phyloP scores from a whole-genome alignment of 345 rosid species.

The Eucalyptus regnans region DNA sequence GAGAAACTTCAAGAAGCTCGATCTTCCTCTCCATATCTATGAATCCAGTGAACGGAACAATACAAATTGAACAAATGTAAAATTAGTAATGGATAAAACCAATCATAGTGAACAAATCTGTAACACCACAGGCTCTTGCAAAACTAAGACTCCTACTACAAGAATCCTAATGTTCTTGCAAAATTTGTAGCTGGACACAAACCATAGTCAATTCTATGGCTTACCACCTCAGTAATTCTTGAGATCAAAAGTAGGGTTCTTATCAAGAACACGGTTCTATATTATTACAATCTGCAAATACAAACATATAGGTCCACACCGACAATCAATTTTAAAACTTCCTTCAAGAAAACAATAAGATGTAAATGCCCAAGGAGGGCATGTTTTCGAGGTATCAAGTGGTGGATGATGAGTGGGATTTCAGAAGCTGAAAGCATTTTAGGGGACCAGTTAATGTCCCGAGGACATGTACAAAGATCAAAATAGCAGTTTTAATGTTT shows the following conservation, averaged over 20 bases:
- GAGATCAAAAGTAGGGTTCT: not conserved
- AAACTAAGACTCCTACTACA: not conserved
- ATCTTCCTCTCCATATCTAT: constrained; percentile 24
- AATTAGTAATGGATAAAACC: not conserved
- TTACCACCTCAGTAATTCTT: not conserved
- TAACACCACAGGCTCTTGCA: not conserved
- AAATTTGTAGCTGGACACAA: not conserved
- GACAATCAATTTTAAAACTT: not conserved
- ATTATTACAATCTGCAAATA: not conserved
- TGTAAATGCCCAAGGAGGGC: not conserved
- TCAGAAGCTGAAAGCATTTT: not conserved
- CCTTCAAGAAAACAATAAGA: not conserved
- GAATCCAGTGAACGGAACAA: not conserved
- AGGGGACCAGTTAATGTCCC: not conserved
- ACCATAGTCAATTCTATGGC: not conserved
- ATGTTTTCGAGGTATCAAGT: not conserved
- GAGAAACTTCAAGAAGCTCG: constrained; percentile 33
- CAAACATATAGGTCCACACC: not conserved
- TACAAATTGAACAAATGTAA: not conserved
- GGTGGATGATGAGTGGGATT: not conserved
- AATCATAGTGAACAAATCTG: not conserved
- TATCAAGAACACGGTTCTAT: not conserved
- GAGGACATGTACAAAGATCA: not conserved
- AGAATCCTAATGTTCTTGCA: not conserved
- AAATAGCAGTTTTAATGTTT: not conserved